These are phyloP conservation scores for Hypomontagnella submonticulosa DNA, from an alignment of 495 filamentous ascomycete genomes.

Conservation along the genomic window DNA sequence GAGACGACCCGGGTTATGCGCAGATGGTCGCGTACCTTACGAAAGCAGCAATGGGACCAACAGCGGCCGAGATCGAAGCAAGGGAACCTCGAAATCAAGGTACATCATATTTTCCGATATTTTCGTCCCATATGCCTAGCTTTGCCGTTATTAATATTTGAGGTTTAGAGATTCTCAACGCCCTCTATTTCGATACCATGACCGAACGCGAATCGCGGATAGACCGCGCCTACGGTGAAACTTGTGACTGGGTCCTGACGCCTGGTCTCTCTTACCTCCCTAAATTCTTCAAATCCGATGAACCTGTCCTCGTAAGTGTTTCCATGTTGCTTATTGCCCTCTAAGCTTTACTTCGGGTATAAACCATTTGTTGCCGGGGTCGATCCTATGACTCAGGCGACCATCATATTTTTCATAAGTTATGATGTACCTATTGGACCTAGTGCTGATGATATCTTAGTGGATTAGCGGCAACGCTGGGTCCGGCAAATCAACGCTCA, in stretches of 20 bases:
- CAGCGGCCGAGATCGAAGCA: constrained; percentile 39
- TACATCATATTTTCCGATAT: constrained; percentile 7
- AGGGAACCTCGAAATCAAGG: constrained; percentile 50
- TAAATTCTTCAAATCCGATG: constrained; percentile 35
- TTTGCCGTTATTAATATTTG: constrained; percentile 2
- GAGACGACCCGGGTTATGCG: constrained; percentile 43
- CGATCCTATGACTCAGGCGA: neutral
- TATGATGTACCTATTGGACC: neutral
- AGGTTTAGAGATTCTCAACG: constrained; percentile 47
- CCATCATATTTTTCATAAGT: neutral
- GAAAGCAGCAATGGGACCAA: constrained; percentile 43
- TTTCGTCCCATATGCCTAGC: neutral
- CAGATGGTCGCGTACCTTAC: constrained; percentile 42
- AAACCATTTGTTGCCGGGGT: neutral
- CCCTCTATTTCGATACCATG: constrained; percentile 48
- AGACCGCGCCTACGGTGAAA: constrained; percentile 47
- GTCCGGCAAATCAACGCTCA: constrained; percentile 52
- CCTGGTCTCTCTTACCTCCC: constrained; percentile 40
- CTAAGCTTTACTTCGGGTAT: neutral
- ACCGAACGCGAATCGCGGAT: constrained; percentile 47
- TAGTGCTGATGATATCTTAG: constrained; percentile 24
- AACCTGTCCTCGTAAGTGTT: constrained; percentile 38
- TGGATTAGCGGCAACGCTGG: constrained; percentile 53
- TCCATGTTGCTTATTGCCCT: neutral
- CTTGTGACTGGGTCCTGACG: constrained; percentile 47